A percentile compares a stretch with the other conserved stretches of the same genome.
Conservation (phyloP, 2,329 filamentous ascomycete species). For the Corinectria fuckeliana region DNA sequence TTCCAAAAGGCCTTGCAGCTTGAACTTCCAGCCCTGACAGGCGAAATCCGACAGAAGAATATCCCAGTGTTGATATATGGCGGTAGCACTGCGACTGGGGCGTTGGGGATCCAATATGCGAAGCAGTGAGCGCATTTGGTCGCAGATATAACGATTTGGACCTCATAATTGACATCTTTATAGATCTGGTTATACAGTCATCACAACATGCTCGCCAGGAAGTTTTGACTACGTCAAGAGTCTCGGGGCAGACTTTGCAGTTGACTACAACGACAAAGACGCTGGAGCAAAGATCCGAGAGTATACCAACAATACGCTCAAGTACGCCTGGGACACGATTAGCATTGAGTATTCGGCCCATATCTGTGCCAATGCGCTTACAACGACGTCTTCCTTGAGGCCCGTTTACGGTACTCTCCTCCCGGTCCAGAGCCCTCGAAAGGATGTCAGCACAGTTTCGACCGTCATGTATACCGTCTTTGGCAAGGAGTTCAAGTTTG, state of each 20-base stretch:
- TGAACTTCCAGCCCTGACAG: slow-evolving; percentile 51
- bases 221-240: slow-evolving; percentile 46
- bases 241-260: slow-evolving; percentile 53
- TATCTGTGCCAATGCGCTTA: slow-evolving; percentile 9
- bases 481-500: slow-evolving; percentile 12
- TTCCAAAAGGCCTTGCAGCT: slow-evolving; percentile 52
- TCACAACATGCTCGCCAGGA: slow-evolving; percentile 48
- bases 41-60: slow-evolving; percentile 37
- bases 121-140: slow-evolving; percentile 39
- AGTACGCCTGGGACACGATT: slow-evolving; percentile 18
- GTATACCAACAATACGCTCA: slow-evolving; percentile 23
- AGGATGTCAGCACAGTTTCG: neutral
- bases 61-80: slow-evolving; percentile 53
- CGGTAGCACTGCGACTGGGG: slow-evolving; percentile 61
- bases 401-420: slow-evolving; percentile 13
- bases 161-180: neutral
- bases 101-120: slow-evolving; percentile 55
- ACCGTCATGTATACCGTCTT: slow-evolving; percentile 13
- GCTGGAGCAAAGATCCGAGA: slow-evolving; percentile 35
- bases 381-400: neutral
- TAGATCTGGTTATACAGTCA: slow-evolving; percentile 46
- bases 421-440: slow-evolving; percentile 6
- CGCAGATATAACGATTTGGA: too few relatives aligned
- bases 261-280: slow-evolving; percentile 51
- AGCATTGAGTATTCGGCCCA: slow-evolving; percentile 5